Evolutionary conservation across 164 flowering plant genomes (phyloP).

Genomic region (Brasenia schreberi): DNA sequence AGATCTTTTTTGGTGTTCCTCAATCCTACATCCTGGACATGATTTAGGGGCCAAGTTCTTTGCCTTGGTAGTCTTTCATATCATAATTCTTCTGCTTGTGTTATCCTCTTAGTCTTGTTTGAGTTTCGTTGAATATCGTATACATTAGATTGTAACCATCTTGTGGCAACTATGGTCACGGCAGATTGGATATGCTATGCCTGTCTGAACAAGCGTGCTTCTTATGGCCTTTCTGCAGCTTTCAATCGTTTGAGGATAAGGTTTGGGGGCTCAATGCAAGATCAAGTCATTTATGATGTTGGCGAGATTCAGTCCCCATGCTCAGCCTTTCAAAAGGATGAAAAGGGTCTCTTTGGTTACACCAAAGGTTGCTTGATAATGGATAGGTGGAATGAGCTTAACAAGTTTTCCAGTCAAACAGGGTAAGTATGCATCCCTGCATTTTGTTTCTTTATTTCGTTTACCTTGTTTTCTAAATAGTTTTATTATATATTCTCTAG

Average conservation of each 20-base stretch:
- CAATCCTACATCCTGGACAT: too few relatives aligned
- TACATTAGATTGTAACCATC: too few relatives aligned
- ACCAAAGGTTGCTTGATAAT: not conserved
- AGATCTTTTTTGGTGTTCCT: too few relatives aligned
- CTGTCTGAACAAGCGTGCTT: not conserved
- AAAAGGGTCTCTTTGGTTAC: not conserved
- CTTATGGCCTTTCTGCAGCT: conserved; percentile 11
- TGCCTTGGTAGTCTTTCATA: too few relatives aligned
- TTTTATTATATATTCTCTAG: too few relatives aligned
- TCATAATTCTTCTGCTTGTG: too few relatives aligned
- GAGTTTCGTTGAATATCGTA: too few relatives aligned
- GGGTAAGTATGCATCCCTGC: not conserved
- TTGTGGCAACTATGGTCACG: not conserved
- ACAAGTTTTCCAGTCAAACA: not conserved
- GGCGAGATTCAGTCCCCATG: conserved; percentile 14
- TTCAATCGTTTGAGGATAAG: conserved; percentile 20
- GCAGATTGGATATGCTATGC: not conserved
- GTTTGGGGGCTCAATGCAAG: conserved; percentile 28
- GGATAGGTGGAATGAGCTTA: not conserved
- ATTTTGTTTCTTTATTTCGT: not conserved
- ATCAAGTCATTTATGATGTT: conserved; percentile 19
- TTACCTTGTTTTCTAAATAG: not conserved
- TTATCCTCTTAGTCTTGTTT: too few relatives aligned
- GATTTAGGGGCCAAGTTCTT: too few relatives aligned
- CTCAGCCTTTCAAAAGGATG: not conserved